Percentiles rank a stretch among this genome's conserved stretches.
Evolutionary conservation across 257 asterid genomes (phyloP).

Genomic region (Ophiorrhiza pumila): DNA sequence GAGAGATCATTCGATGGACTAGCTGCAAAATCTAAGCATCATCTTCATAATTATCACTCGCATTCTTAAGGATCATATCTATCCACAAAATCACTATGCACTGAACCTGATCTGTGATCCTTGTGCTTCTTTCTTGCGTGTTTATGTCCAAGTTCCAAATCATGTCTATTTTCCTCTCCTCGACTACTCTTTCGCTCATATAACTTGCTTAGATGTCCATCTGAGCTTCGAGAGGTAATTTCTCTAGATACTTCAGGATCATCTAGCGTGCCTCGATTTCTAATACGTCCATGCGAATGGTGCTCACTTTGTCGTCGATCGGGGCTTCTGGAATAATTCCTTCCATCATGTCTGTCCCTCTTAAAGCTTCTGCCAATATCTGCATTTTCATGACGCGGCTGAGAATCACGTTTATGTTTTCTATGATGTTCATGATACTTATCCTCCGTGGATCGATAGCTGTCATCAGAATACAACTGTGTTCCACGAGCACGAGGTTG

Average conservation of each 20-base stretch:
- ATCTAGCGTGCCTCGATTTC: slow-evolving; percentile 28
- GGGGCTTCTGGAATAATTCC: slow-evolving; percentile 29
- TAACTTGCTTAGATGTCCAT: slow-evolving; percentile 34
- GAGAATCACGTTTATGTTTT: slow-evolving; percentile 34
- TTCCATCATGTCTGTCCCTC: slow-evolving; percentile 27
- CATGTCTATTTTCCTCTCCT: slow-evolving; percentile 41
- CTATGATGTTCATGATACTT: slow-evolving; percentile 24
- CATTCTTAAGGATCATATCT: slow-evolving; percentile 62
- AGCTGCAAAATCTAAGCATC: slow-evolving; percentile 22
- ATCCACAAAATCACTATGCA: slow-evolving; percentile 48
- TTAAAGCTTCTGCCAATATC: slow-evolving; percentile 29
- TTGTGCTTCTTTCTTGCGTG: slow-evolving; percentile 32
- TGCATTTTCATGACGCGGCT: slow-evolving; percentile 25
- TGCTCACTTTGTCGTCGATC: slow-evolving; percentile 24
- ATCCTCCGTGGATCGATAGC: slow-evolving; percentile 23
- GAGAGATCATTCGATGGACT: slow-evolving; percentile 8
- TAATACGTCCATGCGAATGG: slow-evolving; percentile 24
- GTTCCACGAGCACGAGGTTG: slow-evolving; percentile 32
- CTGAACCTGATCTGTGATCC: slow-evolving; percentile 28
- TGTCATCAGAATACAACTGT: slow-evolving; percentile 21
- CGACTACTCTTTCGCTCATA: slow-evolving; percentile 35
- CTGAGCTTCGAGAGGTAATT: slow-evolving; percentile 33
- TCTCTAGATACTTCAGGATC: slow-evolving; percentile 30
- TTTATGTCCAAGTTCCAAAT: slow-evolving; percentile 32
- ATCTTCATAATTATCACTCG: slow-evolving; percentile 29